These are phyloP conservation scores for Eucalyptus coolabah DNA, from an alignment of 345 rosid species.

Conservation along the genomic window DNA sequence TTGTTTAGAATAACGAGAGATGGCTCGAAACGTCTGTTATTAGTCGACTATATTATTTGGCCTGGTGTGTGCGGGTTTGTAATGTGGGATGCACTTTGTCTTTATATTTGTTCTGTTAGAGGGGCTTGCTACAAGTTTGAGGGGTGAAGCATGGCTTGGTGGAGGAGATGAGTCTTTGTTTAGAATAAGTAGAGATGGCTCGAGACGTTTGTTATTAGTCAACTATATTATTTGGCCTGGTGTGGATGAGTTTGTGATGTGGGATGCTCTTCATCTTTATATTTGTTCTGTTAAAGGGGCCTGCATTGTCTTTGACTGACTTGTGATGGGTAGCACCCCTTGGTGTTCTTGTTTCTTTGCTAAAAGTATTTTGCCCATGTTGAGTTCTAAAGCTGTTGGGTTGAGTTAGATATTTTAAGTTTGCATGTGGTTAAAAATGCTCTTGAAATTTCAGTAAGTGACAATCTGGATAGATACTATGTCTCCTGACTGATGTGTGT, in stretches of 20 bases:
- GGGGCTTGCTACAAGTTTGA: background rate
- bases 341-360: background rate
- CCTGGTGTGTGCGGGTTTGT: background rate
- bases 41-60: background rate
- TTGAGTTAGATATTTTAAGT: background rate
- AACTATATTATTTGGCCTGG: background rate
- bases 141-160: background rate
- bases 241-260: background rate
- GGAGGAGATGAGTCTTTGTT: background rate
- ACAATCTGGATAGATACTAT: background rate
- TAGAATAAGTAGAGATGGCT: background rate
- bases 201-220: background rate
- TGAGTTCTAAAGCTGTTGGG: background rate
- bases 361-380: background rate
- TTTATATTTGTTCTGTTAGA: background rate
- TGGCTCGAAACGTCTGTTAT: background rate
- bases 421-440: background rate
- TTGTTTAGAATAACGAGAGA: background rate
- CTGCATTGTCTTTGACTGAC: background rate
- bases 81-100: background rate
- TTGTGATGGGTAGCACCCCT: background rate
- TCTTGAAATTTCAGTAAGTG: background rate
- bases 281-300: background rate
- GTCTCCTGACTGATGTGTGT: background rate
- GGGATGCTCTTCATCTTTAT: background rate